A percentile compares a stretch with the other conserved stretches of the same genome.
Evolutionary conservation across 2,329 filamentous ascomycete genomes (phyloP).

Genomic region (Alternaria sp.): DNA sequence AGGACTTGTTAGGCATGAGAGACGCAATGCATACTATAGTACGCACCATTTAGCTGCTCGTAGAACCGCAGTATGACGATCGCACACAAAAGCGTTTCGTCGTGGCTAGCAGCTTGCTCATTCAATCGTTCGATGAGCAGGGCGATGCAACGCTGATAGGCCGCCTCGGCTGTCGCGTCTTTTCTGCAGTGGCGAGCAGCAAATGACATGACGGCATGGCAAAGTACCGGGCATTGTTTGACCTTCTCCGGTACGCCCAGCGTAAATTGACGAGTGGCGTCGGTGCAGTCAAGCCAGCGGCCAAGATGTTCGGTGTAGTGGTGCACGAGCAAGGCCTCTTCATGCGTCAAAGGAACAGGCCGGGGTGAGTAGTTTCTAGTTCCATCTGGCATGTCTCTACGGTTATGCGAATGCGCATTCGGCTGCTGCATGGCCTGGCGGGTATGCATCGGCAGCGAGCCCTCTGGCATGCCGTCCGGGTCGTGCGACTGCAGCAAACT

Average conservation of each 20-base stretch:
- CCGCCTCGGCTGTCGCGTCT: slow-evolving; percentile 22
- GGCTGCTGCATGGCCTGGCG: slow-evolving; percentile 1
- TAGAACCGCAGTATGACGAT: slow-evolving; percentile 43
- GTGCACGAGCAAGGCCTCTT: slow-evolving; percentile 36
- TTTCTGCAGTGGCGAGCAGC: slow-evolving; percentile 36
- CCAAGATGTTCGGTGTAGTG: slow-evolving; percentile 40
- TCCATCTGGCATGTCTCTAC: not conserved
- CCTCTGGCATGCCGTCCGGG: slow-evolving; percentile 3
- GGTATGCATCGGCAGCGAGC: slow-evolving; percentile 1
- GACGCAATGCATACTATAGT: not conserved
- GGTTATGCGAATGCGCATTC: not conserved
- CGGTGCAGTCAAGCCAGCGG: slow-evolving; percentile 42
- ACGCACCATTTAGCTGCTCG: slow-evolving; percentile 38
- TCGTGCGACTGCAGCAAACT: slow-evolving; percentile 15
- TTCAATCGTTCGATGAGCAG: slow-evolving; percentile 40
- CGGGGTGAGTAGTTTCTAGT: slow-evolving; percentile 6
- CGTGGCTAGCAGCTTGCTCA: slow-evolving; percentile 32
- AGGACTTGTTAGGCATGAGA: slow-evolving; percentile 4
- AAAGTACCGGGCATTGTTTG: slow-evolving; percentile 34
- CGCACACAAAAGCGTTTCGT: slow-evolving; percentile 37
- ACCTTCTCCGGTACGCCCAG: slow-evolving; percentile 36
- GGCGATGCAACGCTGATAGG: slow-evolving; percentile 38
- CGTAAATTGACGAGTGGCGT: slow-evolving; percentile 40
- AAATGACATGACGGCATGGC: slow-evolving; percentile 38
- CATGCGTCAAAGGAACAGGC: slow-evolving; percentile 21